These are phyloP conservation scores for Globisporangium paroecandrum DNA, from an alignment of 352 stramenopile species.

Conservation along the genomic window DNA sequence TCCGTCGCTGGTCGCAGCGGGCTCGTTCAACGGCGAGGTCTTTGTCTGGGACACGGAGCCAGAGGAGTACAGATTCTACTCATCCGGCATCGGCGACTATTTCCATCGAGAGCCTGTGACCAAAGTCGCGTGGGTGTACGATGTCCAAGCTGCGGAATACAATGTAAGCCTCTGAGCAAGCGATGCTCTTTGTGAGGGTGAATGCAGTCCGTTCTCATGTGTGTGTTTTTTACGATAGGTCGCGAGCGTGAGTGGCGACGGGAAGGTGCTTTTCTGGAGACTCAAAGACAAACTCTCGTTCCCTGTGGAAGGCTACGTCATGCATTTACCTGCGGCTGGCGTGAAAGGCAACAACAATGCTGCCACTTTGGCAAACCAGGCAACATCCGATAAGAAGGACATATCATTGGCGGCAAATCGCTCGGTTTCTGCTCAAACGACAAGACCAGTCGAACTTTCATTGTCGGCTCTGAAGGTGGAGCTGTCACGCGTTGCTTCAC, in stretches of 20 bases:
- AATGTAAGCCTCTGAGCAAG: conserved; percentile 31
- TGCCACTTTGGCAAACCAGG: not conserved
- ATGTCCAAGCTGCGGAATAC: conserved; percentile 67
- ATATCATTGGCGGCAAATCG: conserved; percentile 60
- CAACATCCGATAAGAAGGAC: not conserved
- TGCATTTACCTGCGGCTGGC: conserved; percentile 37
- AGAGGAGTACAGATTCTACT: conserved; percentile 61
- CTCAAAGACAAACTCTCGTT: conserved; percentile 84
- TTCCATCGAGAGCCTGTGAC: conserved; percentile 86
- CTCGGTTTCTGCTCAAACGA: conserved; percentile 62
- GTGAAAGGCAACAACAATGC: conserved; percentile 11
- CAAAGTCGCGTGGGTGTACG: conserved; percentile 79
- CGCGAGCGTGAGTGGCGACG: conserved; percentile 77
- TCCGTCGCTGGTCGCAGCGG: conserved; percentile 75
- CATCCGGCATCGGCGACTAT: conserved; percentile 85
- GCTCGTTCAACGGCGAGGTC: conserved; percentile 86
- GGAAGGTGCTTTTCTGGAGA: conserved; percentile 84
- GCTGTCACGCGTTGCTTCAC: conserved; percentile 61
- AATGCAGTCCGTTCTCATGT: not conserved
- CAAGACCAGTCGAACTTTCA: conserved; percentile 68
- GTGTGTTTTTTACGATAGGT: conserved; percentile 25
- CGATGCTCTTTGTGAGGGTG: not conserved
- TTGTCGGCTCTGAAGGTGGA: conserved; percentile 75
- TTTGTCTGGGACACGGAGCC: conserved; percentile 75
- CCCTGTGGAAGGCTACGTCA: conserved; percentile 83